Evolutionary conservation across 257 asterid species (phyloP), one percentile per base, ranked within the genome.

Genomic region (Leonotis leonurus): DNA sequence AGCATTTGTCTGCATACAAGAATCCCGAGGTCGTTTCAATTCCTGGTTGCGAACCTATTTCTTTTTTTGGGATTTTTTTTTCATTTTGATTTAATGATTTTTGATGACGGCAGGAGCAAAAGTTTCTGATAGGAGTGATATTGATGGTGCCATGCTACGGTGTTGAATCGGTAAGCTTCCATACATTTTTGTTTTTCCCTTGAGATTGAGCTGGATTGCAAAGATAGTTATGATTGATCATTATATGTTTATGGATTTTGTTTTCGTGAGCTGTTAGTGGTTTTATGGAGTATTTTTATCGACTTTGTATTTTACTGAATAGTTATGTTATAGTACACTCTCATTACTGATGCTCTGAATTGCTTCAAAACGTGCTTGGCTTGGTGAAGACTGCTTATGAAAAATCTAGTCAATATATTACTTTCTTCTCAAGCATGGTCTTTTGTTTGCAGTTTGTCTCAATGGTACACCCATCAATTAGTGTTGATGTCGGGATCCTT

Each of bases 121-220:
- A 88, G 78, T 91, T 91, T 75, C 70, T 91, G 79, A 91, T 91
- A 62, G 96, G 98, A 40, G 96, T 91, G 65, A 62, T 88, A 61
- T 63, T 91, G 81, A 88, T 91, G 96, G 98, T 91, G 5, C 98
- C 98, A 9, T 88, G 85, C 71, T 91, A 88, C 73, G 84, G 87
- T 59, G 80, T 88, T 77, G 98, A 91, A 83, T 91, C 98, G 8
- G 97, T 87, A 59, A 77, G 93, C 69, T 50, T 24, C 16, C 8
- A 8, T 57, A n/a, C n/a, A 35, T 49, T 45, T 21, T 51, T n/a
- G 40, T 12, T 18, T 46, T 59, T 5, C 30, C 1, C 26, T 10
- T 67, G 59, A 56, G 26, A 18, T 35, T 57, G 13, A 67, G 56
- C 68, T 71, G 41, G 68, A 40, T 25, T 51, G 58, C 14, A 13